These are phyloP conservation scores for Colletotrichum destructivum DNA, from an alignment of 2,329 filamentous ascomycete genomes.

Conservation along the genomic window DNA sequence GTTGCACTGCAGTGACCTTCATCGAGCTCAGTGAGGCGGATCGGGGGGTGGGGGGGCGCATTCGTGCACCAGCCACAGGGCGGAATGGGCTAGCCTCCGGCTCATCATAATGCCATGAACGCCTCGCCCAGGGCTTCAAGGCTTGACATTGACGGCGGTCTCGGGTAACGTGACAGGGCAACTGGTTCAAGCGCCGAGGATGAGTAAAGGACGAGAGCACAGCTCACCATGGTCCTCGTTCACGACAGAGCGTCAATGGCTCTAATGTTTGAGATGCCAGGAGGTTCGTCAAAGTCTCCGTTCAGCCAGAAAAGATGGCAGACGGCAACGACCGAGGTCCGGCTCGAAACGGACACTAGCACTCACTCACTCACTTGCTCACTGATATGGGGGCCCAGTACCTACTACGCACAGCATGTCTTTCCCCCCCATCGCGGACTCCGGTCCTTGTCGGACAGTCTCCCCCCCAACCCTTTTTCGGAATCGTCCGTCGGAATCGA, in stretches of 20 bases:
- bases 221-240: conserved; percentile 20
- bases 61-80: conserved; percentile 36
- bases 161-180: conserved; percentile 12
- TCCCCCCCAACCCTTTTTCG: conserved; percentile 32
- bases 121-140: conserved; percentile 21
- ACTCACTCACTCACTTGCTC: background rate
- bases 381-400: conserved; percentile 1
- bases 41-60: conserved; percentile 18
- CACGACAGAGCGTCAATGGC: conserved; percentile 1
- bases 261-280: conserved; percentile 9
- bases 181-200: conserved; percentile 1
- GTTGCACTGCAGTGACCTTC: conserved; percentile 4
- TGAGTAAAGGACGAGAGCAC: background rate
- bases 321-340: conserved; percentile 28
- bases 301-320: background rate
- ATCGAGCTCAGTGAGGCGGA: conserved; percentile 33
- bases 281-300: background rate
- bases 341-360: conserved; percentile 25
- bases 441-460: conserved; percentile 17
- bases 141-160: background rate
- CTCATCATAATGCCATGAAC: conserved; percentile 39
- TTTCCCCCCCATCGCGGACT: conserved; percentile 40
- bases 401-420: background rate
- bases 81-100: conserved; percentile 15
- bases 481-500: conserved; percentile 31